Base-by-base conservation (phyloP, 805 yeast species). In the Wickerhamiella domercqiae region DNA sequence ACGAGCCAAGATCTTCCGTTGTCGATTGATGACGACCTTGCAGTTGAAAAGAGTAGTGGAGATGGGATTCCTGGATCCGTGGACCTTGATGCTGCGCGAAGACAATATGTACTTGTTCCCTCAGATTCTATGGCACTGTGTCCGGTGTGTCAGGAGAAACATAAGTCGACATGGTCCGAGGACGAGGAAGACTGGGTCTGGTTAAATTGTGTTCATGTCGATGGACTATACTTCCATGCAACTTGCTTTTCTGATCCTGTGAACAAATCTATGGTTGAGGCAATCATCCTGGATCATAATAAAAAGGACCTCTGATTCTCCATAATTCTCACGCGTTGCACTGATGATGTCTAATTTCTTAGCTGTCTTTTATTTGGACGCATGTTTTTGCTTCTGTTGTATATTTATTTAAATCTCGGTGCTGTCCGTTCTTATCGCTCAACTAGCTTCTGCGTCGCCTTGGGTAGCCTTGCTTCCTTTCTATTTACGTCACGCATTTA, bases 171-270 rank as follows among this genome's bases (percentile, higher is more conserved):
- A 5, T 80, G 76, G 64, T 74, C 73, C 46, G 87, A 78, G 47
- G 78, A 73, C 33, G 57, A 68, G 2, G 87, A 84, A 40, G 86
- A 78, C 47, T 80, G 93, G 93, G 69, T 79, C 16, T 79, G 86
- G 84, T 66, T 62, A 43, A 75, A 77, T 50, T 76, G 83, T 2
- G 62, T 74, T 11, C 64, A 62, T 36, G 62, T 61, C 1, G 61
- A 66, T 36, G 68, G 56, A 24, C 54, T 64, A 2, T 64, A 71
- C 19, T 75, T 70, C 51, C 90, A 80, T 57, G 75, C 74, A 29
- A 64, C 73, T 1, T 80, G 93, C 51, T 71, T 67, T 51, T 58
- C 67, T n/a, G 90, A 82, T 45, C 67, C 81, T n/a, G 56, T 51
- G n/a, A 51, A 50, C 38, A 29, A 29, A 32, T 21, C 40, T 13